phyloP scores from a whole-genome alignment of 257 asterid species.

The Fraxinus cuspidata region DNA sequence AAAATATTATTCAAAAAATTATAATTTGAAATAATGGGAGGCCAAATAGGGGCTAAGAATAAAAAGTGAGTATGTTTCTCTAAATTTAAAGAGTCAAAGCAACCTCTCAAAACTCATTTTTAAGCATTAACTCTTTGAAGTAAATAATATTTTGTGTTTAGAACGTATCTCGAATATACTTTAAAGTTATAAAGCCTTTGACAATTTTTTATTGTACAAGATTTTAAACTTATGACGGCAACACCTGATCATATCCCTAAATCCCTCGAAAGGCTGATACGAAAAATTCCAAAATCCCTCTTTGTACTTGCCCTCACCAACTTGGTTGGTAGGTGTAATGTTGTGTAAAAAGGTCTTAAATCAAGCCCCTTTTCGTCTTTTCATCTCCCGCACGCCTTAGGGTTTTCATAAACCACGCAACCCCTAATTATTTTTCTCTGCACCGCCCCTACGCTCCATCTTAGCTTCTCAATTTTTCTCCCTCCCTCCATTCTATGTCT shows the following conservation, averaged over 20 bases:
- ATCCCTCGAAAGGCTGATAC: conserved; percentile 29
- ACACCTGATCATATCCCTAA: conserved; percentile 27
- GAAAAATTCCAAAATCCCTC: conserved; percentile 24
- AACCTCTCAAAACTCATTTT: too few species aligned
- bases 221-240: conserved; percentile 40
- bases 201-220: background rate
- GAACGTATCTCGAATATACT: too few species aligned
- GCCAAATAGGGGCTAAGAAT: too few species aligned
- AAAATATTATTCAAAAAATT: too few species aligned
- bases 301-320: background rate
- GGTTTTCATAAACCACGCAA: conserved; percentile 60
- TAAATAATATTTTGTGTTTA: too few species aligned
- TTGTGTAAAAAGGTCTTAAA: conserved; percentile 4
- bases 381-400: conserved; percentile 57
- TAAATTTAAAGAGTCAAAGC: too few species aligned
- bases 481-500: background rate
- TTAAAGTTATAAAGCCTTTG: too few species aligned
- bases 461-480: background rate
- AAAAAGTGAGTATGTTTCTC: too few species aligned
- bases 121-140: too few species aligned
- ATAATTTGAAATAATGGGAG: too few species aligned
- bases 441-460: conserved; percentile 40
- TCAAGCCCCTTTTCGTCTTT: conserved; percentile 47
- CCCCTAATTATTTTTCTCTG: conserved; percentile 33
- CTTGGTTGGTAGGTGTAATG: conserved; percentile 41